Evolutionary conservation across 169 alveolate species (phyloP).

Genomic region (Cryptosporidium baileyi): DNA sequence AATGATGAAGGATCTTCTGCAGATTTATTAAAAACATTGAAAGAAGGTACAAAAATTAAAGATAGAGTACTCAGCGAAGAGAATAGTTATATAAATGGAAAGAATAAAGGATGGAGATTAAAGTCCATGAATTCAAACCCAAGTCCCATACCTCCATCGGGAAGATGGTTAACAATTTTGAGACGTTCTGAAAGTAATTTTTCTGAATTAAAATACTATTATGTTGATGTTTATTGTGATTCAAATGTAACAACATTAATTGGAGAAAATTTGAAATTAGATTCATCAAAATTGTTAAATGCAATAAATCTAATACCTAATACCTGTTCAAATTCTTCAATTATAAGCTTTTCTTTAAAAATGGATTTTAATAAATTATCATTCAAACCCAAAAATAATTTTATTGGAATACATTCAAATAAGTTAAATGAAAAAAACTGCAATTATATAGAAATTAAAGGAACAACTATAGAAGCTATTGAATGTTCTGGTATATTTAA

Average conservation of each 20-base stretch:
- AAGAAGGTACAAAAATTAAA: constrained; percentile 8
- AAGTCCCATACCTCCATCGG: constrained; percentile 28
- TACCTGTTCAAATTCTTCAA: constrained; percentile 4
- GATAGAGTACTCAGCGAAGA: constrained; percentile 31
- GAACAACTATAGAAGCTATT: constrained; percentile 50
- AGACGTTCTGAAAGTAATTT: not conserved
- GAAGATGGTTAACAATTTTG: constrained; percentile 26
- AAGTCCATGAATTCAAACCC: constrained; percentile 40
- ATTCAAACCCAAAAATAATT: constrained; percentile 19
- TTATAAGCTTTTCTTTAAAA: constrained; percentile 17
- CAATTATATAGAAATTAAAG: constrained; percentile 28
- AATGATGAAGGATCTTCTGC: constrained; percentile 13
- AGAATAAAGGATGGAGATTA: constrained; percentile 22
- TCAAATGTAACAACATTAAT: not conserved
- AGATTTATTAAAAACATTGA: not conserved
- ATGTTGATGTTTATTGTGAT: constrained; percentile 40
- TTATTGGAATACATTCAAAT: not conserved
- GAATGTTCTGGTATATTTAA: constrained; percentile 59
- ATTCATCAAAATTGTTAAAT: not conserved
- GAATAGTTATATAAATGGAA: not conserved
- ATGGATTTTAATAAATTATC: not conserved
- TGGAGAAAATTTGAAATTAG: not conserved
- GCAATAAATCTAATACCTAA: constrained; percentile 10
- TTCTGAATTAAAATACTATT: not conserved
- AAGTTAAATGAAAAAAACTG: not conserved